Base-by-base conservation (phyloP, 75 land plant genomes). In the Sequoia sempervirens region DNA sequence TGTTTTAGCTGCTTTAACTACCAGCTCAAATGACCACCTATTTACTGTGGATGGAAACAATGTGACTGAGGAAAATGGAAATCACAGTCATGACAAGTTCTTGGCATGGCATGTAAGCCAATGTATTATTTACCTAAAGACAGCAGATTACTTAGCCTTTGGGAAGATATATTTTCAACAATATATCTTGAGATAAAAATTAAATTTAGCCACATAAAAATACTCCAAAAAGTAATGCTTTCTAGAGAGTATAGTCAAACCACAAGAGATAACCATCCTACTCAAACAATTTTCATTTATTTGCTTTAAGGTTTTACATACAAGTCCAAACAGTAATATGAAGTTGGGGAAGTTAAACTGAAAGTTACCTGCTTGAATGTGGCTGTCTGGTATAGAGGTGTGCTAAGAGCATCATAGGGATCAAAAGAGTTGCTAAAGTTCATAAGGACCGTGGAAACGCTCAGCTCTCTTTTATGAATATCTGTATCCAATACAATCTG, bases 301-400 rank as follows among this genome's bases (percentile, higher is more conserved):
- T 43, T n/a, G 11, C 52, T 78, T n/a, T 10, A 43, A 43, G 28
- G 13, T n/a, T 43, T 26, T 41, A n/a, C 45, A 10, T 11, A 78
- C 4, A 41, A n/a, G 11, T 26, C 0, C 14, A 78, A 45, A 78
- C 80, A 56, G 30, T n/a, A 45, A 43, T 45, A 78, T 41, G 66
- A 76, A 70, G 11, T 70, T 11, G 4, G 14, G 11, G 4, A 70
- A 2, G 32, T 37, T 13, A 45, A 45, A 45, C 12, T 26, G 28
- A 11, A 45, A 43, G 80, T 43, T n/a, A 78, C 97, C 93, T 97
- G 97, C 87, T 97, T 97, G 82, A 97, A 97, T 40, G 96, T 97
- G 34, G 99, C 92, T 26, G 99, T 97, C 80, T 97, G 99, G 85
- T 97, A 97, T 80, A 97, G 86, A 38, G 99, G 99, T 46, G 99